These are phyloP conservation scores for Telfairia occidentalis DNA, from an alignment of 331 rosid genomes.

Conservation along the genomic window DNA sequence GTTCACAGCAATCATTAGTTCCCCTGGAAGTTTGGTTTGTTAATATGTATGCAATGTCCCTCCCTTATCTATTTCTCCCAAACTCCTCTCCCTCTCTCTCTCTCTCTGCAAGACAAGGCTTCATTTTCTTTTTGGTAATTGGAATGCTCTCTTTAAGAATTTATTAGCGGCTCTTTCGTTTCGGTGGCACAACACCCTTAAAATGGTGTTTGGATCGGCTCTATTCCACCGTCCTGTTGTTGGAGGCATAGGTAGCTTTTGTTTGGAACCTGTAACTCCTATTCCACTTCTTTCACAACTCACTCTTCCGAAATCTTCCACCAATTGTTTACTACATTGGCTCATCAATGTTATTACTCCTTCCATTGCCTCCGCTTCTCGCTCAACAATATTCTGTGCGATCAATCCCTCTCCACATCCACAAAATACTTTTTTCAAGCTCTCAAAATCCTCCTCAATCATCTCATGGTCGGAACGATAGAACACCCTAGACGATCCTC, in stretches of 20 bases:
- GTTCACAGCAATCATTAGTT: no score
- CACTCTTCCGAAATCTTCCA: slow-evolving; percentile 69
- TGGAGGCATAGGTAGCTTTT: slow-evolving; percentile 83
- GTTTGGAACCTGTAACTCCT: slow-evolving; percentile 44
- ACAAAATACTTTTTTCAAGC: slow-evolving; percentile 52
- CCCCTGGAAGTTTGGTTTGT: background rate
- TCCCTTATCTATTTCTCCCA: background rate
- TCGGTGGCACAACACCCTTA: slow-evolving; percentile 77
- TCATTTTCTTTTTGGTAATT: slow-evolving; percentile 69
- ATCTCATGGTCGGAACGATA: slow-evolving; percentile 39
- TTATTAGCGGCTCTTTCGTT: slow-evolving; percentile 53
- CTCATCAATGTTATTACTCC: slow-evolving; percentile 69
- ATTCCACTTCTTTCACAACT: slow-evolving; percentile 67
- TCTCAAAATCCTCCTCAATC: slow-evolving; percentile 70
- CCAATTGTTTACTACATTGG: slow-evolving; percentile 50
- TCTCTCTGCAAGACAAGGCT: slow-evolving; percentile 8
- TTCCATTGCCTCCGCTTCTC: slow-evolving; percentile 60
- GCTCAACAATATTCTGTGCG: slow-evolving; percentile 55
- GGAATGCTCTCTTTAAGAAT: slow-evolving; percentile 79
- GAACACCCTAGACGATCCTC: slow-evolving; percentile 64
- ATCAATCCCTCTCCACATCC: slow-evolving; percentile 70
- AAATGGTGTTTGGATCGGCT: slow-evolving; percentile 77
- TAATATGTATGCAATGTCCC: background rate
- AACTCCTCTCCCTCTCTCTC: background rate
- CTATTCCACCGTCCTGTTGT: slow-evolving; percentile 80